Percentiles rank a stretch among this genome's conserved stretches.
Conservation (phyloP, 371 early-diverging fungal species). For the Rhizopus arrhizus region DNA sequence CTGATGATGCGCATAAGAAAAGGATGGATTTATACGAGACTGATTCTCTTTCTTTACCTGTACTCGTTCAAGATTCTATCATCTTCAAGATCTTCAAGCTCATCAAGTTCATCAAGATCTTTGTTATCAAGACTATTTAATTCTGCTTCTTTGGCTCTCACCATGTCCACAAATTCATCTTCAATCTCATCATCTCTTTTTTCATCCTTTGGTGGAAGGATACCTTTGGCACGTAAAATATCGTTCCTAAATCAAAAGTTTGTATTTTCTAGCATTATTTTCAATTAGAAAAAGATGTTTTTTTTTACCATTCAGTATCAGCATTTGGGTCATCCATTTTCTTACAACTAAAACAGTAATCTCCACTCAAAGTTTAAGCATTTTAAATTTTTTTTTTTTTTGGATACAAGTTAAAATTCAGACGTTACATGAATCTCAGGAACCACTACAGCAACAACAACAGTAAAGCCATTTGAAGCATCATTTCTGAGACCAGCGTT, state of each 20-base stretch:
- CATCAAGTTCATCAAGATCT: slow-evolving; percentile 87
- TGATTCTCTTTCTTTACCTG: slow-evolving; percentile 41
- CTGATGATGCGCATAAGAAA: slow-evolving; percentile 27
- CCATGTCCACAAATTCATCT: slow-evolving; percentile 75
- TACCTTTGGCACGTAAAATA: slow-evolving; percentile 88
- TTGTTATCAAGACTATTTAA: slow-evolving; percentile 66
- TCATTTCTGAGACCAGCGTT: no score
- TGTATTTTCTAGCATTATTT: no score
- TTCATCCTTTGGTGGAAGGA: slow-evolving; percentile 80
- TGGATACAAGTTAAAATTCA: no score
- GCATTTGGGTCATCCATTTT: slow-evolving; percentile 67
- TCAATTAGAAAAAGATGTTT: background rate
- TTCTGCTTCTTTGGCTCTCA: slow-evolving; percentile 63
- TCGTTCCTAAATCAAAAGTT: slow-evolving; percentile 67
- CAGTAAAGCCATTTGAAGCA: no score
- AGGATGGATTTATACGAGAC: background rate
- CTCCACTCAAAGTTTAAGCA: no score
- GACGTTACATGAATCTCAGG: no score
- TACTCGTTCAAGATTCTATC: slow-evolving; percentile 82
- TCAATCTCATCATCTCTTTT: slow-evolving; percentile 78
- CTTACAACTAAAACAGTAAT: background rate
- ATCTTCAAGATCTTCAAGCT: slow-evolving; percentile 85
- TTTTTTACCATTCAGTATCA: slow-evolving; percentile 74
- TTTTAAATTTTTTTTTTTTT: no score
- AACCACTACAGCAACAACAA: no score